A percentile compares a stretch with the other conserved stretches of the same genome.
These are phyloP conservation scores for Podila horticola DNA, from an alignment of 192 early-diverging fungal genomes.

Conservation along the genomic window DNA sequence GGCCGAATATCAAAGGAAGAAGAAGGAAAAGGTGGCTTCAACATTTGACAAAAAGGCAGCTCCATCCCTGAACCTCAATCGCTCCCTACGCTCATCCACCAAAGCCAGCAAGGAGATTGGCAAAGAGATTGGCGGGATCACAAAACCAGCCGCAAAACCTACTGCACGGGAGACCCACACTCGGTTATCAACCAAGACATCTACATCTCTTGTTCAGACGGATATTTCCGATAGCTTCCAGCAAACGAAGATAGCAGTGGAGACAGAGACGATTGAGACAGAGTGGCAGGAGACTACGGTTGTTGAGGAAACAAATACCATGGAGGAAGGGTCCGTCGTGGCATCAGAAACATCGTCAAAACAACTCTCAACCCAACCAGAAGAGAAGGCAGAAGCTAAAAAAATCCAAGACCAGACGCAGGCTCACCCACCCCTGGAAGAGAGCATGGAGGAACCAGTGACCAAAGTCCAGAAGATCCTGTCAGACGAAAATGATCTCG, in stretches of 20 bases:
- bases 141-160: not conserved
- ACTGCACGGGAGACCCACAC: not conserved
- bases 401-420: too few relatives aligned
- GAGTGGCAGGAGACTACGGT: not conserved
- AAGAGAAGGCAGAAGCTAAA: too few relatives aligned
- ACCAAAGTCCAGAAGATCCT: too few relatives aligned
- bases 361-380: too few relatives aligned
- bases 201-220: not conserved
- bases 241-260: not conserved
- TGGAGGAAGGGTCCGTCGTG: not conserved
- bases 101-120: not conserved
- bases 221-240: not conserved
- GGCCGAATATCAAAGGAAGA: slow-evolving; percentile 8
- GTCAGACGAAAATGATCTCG: too few relatives aligned
- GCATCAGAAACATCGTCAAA: not conserved
- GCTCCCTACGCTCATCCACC: not conserved
- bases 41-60: not conserved
- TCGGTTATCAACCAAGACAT: not conserved
- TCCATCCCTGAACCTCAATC: not conserved
- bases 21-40: not conserved
- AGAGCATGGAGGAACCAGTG: too few relatives aligned
- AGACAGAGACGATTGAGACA: not conserved
- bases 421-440: too few relatives aligned
- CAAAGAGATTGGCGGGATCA: not conserved
- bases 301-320: not conserved